Base-by-base conservation (phyloP, 73 alveolate genomes). In the Paramecium tetraurelia region DNA sequence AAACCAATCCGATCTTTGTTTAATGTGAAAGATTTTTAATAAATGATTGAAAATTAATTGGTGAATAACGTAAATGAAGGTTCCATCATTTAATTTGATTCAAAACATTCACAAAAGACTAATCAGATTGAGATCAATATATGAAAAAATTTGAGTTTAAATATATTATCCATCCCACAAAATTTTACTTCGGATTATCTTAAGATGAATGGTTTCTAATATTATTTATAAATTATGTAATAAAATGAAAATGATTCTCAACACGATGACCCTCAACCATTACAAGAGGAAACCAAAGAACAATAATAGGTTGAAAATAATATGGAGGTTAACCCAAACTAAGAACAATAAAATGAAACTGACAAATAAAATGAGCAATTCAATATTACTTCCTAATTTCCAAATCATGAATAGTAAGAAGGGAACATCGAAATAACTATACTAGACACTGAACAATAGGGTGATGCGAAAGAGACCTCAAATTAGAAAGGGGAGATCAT, bases 51-150 rank as follows among this genome's bases (percentile, higher is more conserved):
- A 80, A 43, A 80, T 48, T 38, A 80, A 21, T 7, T 80, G 18
- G 35, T 63, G 29, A 35, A 35, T 14, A 40, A 72, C 38, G 90
- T 80, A 11, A 24, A 80, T 27, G 90, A 80, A 22, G 76, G 75
- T 20, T 80, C 90, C 2, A 80, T 80, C 18, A 80, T 80, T 24
- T 41, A 80, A 20, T 22, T 80, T 21, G 90, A 80, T 48, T 75
- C 87, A 38, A 75, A 75, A 38, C 18, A 75, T 14, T 38, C 68
- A 33, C n/a, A 75, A 75, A 41, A 80, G 14, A 80, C 90, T 21
- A 35, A 80, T 43, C 27, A 80, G 24, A 40, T 41, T 22, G 46
- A 44, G 9, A 44, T 80, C 16, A 80, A 80, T 80, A 80, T 80
- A 80, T 80, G 90, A 80, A 43, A 9, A 80, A 27, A 24, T 80